Conservation (phyloP, 163 green algal genomes). For the Scenedesmus sp. region DNA sequence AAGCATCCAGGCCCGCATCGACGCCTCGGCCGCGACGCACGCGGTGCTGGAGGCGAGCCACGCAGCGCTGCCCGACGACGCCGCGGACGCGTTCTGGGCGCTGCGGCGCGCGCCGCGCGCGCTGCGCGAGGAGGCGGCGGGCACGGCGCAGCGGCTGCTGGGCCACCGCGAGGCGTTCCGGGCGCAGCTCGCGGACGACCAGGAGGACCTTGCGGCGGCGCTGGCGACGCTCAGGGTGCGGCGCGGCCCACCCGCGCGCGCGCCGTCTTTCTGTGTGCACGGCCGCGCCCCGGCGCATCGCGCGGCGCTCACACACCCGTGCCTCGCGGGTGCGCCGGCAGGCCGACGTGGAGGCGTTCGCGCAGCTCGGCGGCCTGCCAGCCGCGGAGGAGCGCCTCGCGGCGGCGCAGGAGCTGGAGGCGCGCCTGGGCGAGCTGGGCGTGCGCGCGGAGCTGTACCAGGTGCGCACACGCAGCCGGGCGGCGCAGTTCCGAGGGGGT, state of each 20-base stretch:
- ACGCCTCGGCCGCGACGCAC: conserved; percentile 28
- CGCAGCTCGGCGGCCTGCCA: conserved; percentile 48
- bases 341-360: conserved; percentile 25
- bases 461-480: no score
- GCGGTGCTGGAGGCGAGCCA: conserved; percentile 32
- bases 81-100: conserved; percentile 61
- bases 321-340: conserved; percentile 1
- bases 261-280: no score
- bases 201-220: conserved; percentile 61
- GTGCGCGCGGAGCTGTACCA: conserved; percentile 69
- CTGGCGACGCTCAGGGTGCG: conserved; percentile 54
- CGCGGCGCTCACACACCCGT: no score
- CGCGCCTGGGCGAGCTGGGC: conserved; percentile 39
- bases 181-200: conserved; percentile 69
- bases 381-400: conserved; percentile 68
- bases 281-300: no score
- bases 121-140: conserved; percentile 56
- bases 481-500: no score
- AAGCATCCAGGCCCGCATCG: conserved; percentile 38
- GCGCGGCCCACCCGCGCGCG: no score
- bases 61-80: conserved; percentile 36
- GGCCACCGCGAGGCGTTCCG: conserved; percentile 59
- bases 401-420: conserved; percentile 70
- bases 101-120: conserved; percentile 66
- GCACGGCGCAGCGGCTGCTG: conserved; percentile 37